Base-by-base conservation (phyloP, 2,329 filamentous ascomycete species). In the Daldinia sp. region DNA sequence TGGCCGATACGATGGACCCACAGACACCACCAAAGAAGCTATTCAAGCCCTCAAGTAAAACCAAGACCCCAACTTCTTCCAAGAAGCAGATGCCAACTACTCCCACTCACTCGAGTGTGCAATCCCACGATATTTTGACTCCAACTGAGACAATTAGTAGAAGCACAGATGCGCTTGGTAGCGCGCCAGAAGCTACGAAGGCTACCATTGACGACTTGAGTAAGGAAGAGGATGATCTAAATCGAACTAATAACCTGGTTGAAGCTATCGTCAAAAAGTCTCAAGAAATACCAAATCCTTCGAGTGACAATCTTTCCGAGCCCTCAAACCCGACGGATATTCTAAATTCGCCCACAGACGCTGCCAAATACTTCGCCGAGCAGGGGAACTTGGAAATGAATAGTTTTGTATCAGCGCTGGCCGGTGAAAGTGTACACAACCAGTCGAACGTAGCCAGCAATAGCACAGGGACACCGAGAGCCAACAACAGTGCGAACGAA, bases 41-140 rank as follows among this genome's bases (percentile, higher is more conserved):
- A 13, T 76, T 76, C 63, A 75, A 75, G 63, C 66, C 74, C 39
- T 72, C 74, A 17, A 71, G 61, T 39, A 75, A 72, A 47, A 75
- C 69, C 30, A 75, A 71, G 61, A 73, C 73, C 1, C 73, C 73
- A 9, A 73, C 71, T 34, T 58, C 71, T n/a, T 66, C 63, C 10
- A 73, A 62, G 49, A 71, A 63, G 19, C 63, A 58, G 30, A 61
- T 29, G 51, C 39, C 63, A 25, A 61, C 45, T 15, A 64, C 66
- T 34, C 56, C 68, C n/a, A 51, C 70, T 3, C 52, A 55, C 10
- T 63, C 65, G 34, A 65, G 57, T 19, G 19, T 32, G 7, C 51
- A 58, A 23, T 65, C 67, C 8, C 51, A 56, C 52, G 64, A 71
- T 47, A 30, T 68, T 23, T 43, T 72, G 25, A 73, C 70, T 9